Evolutionary conservation across 2,329 filamentous ascomycete species (phyloP).

Genomic region (Venturiaceae sp.): DNA sequence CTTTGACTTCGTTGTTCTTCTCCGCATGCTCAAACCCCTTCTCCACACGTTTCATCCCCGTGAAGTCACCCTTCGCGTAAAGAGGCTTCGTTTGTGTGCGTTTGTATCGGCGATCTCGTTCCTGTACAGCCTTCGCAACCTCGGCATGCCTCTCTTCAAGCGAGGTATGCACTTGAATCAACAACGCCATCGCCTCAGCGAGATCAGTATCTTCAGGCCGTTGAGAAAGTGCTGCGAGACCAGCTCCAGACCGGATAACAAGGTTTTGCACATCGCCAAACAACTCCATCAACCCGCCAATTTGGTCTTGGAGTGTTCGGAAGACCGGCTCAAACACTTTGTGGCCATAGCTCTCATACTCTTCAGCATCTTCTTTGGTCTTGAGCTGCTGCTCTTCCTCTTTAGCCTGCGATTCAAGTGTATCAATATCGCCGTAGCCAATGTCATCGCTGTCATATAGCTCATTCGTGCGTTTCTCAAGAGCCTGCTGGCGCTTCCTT

Average conservation of each 20-base stretch:
- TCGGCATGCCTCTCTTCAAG: conserved; percentile 41
- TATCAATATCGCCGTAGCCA: conserved; percentile 46
- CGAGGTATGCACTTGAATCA: conserved; percentile 35
- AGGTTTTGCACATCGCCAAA: conserved; percentile 33
- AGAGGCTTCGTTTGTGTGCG: conserved; percentile 42
- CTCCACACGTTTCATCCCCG: conserved; percentile 38
- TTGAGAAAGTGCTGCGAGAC: not conserved
- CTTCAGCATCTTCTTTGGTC: conserved; percentile 42
- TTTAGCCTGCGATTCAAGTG: conserved; percentile 45
- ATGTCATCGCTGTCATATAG: conserved; percentile 48
- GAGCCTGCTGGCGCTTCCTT: conserved; percentile 39
- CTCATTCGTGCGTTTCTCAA: conserved; percentile 41
- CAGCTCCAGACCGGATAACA: conserved; percentile 18
- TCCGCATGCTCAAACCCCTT: conserved; percentile 38
- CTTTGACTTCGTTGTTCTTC: conserved; percentile 38
- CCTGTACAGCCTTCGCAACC: conserved; percentile 38
- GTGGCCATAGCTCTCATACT: conserved; percentile 40
- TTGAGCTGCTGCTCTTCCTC: conserved; percentile 40
- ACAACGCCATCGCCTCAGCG: conserved; percentile 27
- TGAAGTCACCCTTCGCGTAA: conserved; percentile 41
- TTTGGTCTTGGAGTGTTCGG: conserved; percentile 37
- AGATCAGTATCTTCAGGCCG: conserved; percentile 18
- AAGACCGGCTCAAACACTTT: conserved; percentile 42
- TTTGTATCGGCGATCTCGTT: conserved; percentile 45
- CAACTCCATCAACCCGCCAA: conserved; percentile 36